Percentiles rank a stretch among this genome's conserved stretches.
Conservation (phyloP, 371 early-diverging fungal species). For the Saksenaea oblongispora region DNA sequence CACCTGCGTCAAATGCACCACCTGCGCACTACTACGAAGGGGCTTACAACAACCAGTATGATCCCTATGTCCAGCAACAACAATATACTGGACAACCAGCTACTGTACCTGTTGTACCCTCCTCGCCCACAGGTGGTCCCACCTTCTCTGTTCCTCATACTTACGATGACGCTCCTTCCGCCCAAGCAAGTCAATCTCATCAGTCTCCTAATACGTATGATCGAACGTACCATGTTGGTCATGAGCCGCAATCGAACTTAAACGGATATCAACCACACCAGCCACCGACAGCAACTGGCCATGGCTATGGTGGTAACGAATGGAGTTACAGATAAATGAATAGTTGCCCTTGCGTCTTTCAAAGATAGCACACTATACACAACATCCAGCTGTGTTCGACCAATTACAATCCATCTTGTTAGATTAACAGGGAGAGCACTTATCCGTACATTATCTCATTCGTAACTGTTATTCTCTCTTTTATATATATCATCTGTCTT, state of each 20-base stretch:
- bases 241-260: not conserved
- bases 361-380: not conserved
- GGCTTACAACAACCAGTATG: slow-evolving; percentile 12
- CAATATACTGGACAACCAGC: not conserved
- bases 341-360: not conserved
- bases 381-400: not conserved
- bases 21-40: slow-evolving; percentile 21
- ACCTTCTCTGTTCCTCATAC: slow-evolving; percentile 24
- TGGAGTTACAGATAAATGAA: slow-evolving; percentile 13
- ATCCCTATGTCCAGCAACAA: slow-evolving; percentile 15
- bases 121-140: slow-evolving; percentile 6
- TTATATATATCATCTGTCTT: slow-evolving; percentile 1
- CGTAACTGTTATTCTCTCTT: not conserved
- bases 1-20: slow-evolving; percentile 7
- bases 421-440: not conserved
- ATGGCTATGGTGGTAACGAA: not conserved
- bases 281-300: not conserved
- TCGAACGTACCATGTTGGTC: not conserved
- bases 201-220: not conserved
- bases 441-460: not conserved
- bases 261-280: not conserved
- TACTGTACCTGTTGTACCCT: not conserved
- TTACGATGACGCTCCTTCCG: slow-evolving; percentile 20
- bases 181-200: slow-evolving; percentile 4
- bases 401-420: not conserved